These are phyloP conservation scores for Pseudognaphalium luteoalbum DNA, from an alignment of 129 eudicot species.

Conservation along the genomic window DNA sequence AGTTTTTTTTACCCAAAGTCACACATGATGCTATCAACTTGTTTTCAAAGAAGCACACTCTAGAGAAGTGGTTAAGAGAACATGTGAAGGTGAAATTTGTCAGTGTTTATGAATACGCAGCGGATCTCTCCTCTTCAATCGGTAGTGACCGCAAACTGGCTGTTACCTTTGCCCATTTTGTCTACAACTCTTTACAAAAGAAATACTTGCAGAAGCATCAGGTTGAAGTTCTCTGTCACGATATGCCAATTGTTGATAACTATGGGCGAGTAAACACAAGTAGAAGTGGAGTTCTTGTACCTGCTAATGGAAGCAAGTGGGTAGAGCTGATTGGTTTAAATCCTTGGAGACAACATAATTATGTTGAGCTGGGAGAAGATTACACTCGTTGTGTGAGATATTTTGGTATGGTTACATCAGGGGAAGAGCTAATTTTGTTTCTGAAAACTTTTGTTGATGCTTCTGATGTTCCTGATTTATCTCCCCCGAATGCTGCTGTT, in stretches of 20 bases:
- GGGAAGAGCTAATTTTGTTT: slow-evolving; percentile 29
- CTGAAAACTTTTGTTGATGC: slow-evolving; percentile 31
- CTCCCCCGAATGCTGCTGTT: slow-evolving; percentile 45
- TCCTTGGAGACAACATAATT: slow-evolving; percentile 45
- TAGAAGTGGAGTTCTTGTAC: slow-evolving; percentile 42
- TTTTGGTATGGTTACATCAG: slow-evolving; percentile 25
- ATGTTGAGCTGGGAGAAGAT: slow-evolving; percentile 48
- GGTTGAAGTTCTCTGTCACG: slow-evolving; percentile 21
- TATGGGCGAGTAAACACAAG: slow-evolving; percentile 27
- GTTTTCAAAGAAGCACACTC: slow-evolving; percentile 1
- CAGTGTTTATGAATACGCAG: slow-evolving; percentile 34
- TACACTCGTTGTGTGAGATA: slow-evolving; percentile 30
- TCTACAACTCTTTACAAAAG: slow-evolving; percentile 29
- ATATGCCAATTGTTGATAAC: slow-evolving; percentile 47
- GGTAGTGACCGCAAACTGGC: slow-evolving; percentile 21
- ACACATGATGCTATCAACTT: slow-evolving; percentile 27
- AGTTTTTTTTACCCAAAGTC: no score
- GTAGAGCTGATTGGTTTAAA: slow-evolving; percentile 42
- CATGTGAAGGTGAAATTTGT: slow-evolving; percentile 29
- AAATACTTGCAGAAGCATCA: slow-evolving; percentile 6
- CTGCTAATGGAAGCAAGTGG: slow-evolving; percentile 63
- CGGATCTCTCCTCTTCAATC: slow-evolving; percentile 5
- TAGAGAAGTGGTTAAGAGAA: slow-evolving; percentile 42
- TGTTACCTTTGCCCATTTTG: slow-evolving; percentile 41
- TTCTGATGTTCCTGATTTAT: slow-evolving; percentile 43